phyloP scores from a whole-genome alignment of 192 early-diverging fungal species.

The Coemansia sp. region DNA sequence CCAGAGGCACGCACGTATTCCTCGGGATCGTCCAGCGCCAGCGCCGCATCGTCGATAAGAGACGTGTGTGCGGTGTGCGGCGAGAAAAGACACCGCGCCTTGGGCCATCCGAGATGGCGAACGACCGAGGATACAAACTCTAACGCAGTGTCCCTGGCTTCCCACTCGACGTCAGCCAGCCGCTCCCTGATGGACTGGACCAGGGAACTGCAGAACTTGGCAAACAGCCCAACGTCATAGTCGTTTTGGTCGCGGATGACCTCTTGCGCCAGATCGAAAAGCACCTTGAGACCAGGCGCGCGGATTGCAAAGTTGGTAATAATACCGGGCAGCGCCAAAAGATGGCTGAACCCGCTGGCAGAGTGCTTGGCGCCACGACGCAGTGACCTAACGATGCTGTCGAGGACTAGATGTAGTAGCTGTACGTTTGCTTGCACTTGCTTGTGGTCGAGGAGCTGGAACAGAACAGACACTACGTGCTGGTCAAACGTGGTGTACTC shows the following conservation, averaged over 20 bases:
- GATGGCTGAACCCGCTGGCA: neutral
- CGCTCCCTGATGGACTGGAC: constrained; percentile 9
- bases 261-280: constrained; percentile 29
- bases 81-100: neutral
- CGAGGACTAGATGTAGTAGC: constrained; percentile 31
- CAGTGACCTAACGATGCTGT: constrained; percentile 15
- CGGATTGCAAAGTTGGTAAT: constrained; percentile 31
- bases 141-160: constrained; percentile 37
- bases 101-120: neutral
- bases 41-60: constrained; percentile 22
- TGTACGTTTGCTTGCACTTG: constrained; percentile 18
- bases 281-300: constrained; percentile 29
- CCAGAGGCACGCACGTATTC: constrained; percentile 51
- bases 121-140: constrained; percentile 27
- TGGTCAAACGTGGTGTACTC: constrained; percentile 20
- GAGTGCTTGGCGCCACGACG: constrained; percentile 11
- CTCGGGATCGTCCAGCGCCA: constrained; percentile 30
- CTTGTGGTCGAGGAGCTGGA: constrained; percentile 12
- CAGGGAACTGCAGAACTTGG: constrained; percentile 1
- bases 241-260: constrained; percentile 5
- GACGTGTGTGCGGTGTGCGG: neutral
- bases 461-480: constrained; percentile 4
- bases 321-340: constrained; percentile 18
- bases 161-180: constrained; percentile 49
- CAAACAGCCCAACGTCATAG: neutral